Percentiles rank a stretch among this genome's conserved stretches.
Conservation (phyloP, 2,329 filamentous ascomycete species). For the Fusarium nematophilum region DNA sequence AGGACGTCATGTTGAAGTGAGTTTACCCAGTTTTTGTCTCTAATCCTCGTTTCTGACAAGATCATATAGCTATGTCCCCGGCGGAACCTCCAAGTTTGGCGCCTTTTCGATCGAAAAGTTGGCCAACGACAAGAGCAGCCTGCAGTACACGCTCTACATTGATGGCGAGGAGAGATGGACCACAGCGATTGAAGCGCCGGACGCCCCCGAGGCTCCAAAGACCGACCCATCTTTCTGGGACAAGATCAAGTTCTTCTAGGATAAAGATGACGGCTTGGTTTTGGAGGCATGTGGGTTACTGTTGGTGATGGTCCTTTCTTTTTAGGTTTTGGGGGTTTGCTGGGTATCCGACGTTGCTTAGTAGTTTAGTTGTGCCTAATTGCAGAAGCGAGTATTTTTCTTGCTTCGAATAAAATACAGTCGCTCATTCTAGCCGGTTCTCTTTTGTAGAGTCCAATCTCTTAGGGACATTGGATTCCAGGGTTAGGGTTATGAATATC, state of each 20-base stretch:
- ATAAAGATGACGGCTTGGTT: not conserved
- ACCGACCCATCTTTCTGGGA: slow-evolving; percentile 60
- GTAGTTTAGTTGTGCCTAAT: too few species aligned
- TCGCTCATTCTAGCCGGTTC: too few species aligned
- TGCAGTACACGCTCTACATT: slow-evolving; percentile 85
- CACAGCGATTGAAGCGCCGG: slow-evolving; percentile 62
- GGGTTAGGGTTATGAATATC: too few species aligned
- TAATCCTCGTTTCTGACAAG: slow-evolving; percentile 1
- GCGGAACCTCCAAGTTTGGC: slow-evolving; percentile 91
- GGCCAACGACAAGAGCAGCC: slow-evolving; percentile 68
- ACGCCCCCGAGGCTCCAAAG: slow-evolving; percentile 40
- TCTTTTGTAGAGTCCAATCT: too few species aligned
- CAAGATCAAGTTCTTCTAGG: slow-evolving; percentile 46
- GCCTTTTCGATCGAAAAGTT: slow-evolving; percentile 75
- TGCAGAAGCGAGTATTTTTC: too few species aligned
- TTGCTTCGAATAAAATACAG: too few species aligned
- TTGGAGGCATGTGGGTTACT: not conserved
- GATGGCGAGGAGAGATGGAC: slow-evolving; percentile 86
- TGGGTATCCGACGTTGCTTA: not conserved
- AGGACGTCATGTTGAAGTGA: slow-evolving; percentile 88
- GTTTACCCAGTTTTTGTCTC: slow-evolving; percentile 45
- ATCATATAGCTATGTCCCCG: slow-evolving; percentile 75
- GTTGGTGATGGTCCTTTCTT: not conserved
- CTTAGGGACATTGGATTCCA: too few species aligned
- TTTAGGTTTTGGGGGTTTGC: not conserved